phyloP scores from a whole-genome alignment of 2,329 filamentous ascomycete genomes.

The Ambrosiella beaveri region DNA sequence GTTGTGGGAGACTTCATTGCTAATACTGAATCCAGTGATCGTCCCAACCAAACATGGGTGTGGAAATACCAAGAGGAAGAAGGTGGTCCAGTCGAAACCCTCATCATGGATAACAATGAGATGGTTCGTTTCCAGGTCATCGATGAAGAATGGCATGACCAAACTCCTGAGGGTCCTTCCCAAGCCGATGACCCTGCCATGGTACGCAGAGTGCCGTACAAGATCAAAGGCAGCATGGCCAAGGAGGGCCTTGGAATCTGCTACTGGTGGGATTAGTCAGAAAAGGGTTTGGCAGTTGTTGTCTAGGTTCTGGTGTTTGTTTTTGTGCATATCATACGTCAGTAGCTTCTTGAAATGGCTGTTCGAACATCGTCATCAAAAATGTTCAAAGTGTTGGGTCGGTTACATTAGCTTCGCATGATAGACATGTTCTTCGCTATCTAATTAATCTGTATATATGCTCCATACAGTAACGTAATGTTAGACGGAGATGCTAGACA shows the following conservation, averaged over 20 bases:
- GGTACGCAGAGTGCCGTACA: slow-evolving; percentile 49
- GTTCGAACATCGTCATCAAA: neutral
- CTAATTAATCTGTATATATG: neutral
- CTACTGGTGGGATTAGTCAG: slow-evolving; percentile 41
- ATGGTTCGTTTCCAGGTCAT: slow-evolving; percentile 74
- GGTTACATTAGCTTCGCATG: slow-evolving; percentile 2
- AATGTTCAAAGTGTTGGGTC: neutral
- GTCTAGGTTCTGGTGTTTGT: neutral
- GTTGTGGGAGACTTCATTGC: slow-evolving; percentile 13
- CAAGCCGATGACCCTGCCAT: slow-evolving; percentile 43
- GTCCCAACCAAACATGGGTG: slow-evolving; percentile 64
- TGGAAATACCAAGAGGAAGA: slow-evolving; percentile 52
- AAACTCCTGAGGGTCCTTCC: slow-evolving; percentile 52
- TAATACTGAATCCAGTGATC: slow-evolving; percentile 35
- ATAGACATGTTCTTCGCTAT: slow-evolving; percentile 9
- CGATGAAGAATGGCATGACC: slow-evolving; percentile 80
- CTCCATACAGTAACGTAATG: neutral
- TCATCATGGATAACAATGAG: slow-evolving; percentile 84
- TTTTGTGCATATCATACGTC: neutral
- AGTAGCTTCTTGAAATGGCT: neutral
- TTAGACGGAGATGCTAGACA: slow-evolving; percentile 22
- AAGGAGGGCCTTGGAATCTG: slow-evolving; percentile 44
- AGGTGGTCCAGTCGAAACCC: slow-evolving; percentile 27
- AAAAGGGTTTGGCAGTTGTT: neutral
- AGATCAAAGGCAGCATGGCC: slow-evolving; percentile 48